phyloP scores from a whole-genome alignment of 768 basidiomycete species.

The Neoboletus magnificus region DNA sequence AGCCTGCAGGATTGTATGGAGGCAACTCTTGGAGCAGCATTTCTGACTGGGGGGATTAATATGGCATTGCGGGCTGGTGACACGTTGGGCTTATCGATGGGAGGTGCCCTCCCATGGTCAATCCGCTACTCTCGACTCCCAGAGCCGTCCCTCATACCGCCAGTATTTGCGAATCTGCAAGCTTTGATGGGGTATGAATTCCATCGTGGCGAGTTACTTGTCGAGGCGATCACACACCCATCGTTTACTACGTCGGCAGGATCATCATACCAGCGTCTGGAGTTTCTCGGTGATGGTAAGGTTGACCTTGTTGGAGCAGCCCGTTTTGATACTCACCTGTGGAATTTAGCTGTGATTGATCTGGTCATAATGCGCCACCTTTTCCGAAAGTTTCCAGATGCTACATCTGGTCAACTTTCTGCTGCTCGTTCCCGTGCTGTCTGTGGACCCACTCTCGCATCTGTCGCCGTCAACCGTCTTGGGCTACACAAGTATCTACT shows the following conservation, averaged over 20 bases:
- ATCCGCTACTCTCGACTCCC: slow-evolving; percentile 46
- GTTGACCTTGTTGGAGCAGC: not conserved
- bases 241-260: slow-evolving; percentile 56
- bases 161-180: slow-evolving; percentile 56
- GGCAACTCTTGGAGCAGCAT: slow-evolving; percentile 76
- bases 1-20: slow-evolving; percentile 90
- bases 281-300: slow-evolving; percentile 89
- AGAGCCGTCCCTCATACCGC: slow-evolving; percentile 36
- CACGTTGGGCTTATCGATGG: slow-evolving; percentile 66
- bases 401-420: slow-evolving; percentile 75
- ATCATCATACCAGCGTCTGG: slow-evolving; percentile 79
- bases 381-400: slow-evolving; percentile 62
- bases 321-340: slow-evolving; percentile 7
- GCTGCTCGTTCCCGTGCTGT: slow-evolving; percentile 68
- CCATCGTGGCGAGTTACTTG: slow-evolving; percentile 53
- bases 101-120: slow-evolving; percentile 67
- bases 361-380: slow-evolving; percentile 71
- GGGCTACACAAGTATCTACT: slow-evolving; percentile 68
- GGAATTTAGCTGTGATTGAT: slow-evolving; percentile 58
- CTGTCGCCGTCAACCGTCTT: slow-evolving; percentile 61
- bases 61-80: slow-evolving; percentile 65
- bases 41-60: slow-evolving; percentile 65
- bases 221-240: slow-evolving; percentile 85
- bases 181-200: slow-evolving; percentile 69
- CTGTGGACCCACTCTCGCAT: slow-evolving; percentile 71